Base-by-base conservation (phyloP, 805 yeast species). In the Lachancea dasiensis region DNA sequence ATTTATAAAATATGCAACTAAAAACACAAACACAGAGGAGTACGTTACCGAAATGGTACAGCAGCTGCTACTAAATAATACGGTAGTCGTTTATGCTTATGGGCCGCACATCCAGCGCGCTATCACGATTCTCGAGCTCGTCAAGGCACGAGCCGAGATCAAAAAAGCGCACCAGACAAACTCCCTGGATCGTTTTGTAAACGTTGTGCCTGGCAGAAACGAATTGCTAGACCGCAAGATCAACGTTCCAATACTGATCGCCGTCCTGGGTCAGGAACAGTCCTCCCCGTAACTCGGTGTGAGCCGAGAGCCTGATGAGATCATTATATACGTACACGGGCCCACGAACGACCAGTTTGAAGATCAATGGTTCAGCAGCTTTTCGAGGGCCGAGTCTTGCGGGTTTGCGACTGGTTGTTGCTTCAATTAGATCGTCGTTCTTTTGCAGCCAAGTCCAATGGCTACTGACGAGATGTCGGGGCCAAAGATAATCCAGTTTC, bases 91-190 rank as follows among this genome's bases (percentile, higher is more conserved):
- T 10, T 53, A 41, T 32, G 44, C 57, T 1, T 54, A 51, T 35
- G 61, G 61, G 6, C 44, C 50, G 17, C 59, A 56, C 36, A 40
- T 56, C 15, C 59, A 53, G 29, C 51, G 52, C 37, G 37, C 49
- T 38, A 40, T 56, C 8, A 50, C 54, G 29, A 41, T 53, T 10
- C 20, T 51, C 5, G 61, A 56, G 38, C 44, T 56, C 9, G 44
- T 38, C 33, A 56, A 54, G 36, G 43, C 37, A 11, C 37, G 35
- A 7, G 20, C 20, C 18, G 26, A 9, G 11, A 13, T 5, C 33
- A 21, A 15, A 17, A 11, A 30, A 30, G 21, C 34, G 13, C 40
- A 28, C 8, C 61, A 56, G 36, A 51, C 47, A 47, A 56, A 55
- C 41, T 50, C 40, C 28, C 38, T 56, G 13, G 38, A 43, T n/a